Evolutionary conservation across 2,329 filamentous ascomycete genomes (phyloP).

Genomic region (Endocalyx cinctus): DNA sequence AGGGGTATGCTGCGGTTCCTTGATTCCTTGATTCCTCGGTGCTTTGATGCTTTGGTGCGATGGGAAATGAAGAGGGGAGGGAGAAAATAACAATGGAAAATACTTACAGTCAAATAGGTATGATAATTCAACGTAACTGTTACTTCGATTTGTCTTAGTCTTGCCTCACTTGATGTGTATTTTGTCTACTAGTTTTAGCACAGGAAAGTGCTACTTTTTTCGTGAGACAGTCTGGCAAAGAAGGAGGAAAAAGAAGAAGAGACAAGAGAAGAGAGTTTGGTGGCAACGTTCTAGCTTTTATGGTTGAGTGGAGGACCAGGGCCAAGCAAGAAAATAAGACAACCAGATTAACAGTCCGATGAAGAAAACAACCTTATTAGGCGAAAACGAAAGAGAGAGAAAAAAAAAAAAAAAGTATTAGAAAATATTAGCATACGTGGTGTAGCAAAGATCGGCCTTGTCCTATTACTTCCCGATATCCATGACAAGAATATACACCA

Average conservation of each 20-base stretch:
- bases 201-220: constrained; percentile 17
- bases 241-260: constrained; percentile 23
- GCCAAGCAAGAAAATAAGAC: constrained; percentile 14
- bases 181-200: too few relatives aligned
- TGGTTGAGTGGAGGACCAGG: constrained; percentile 15
- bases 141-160: too few relatives aligned
- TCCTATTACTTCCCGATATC: constrained; percentile 13
- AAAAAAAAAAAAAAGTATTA: constrained; percentile 6
- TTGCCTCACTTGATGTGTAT: too few relatives aligned
- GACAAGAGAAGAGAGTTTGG: constrained; percentile 20
- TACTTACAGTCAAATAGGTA: too few relatives aligned
- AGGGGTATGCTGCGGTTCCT: too few relatives aligned
- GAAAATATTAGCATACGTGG: constrained; percentile 7
- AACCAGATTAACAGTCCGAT: constrained; percentile 14
- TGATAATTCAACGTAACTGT: too few relatives aligned
- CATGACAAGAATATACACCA: constrained; percentile 13
- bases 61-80: too few relatives aligned
- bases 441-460: constrained; percentile 22
- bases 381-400: constrained; percentile 4
- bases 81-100: too few relatives aligned
- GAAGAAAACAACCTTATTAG: constrained; percentile 8
- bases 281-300: constrained; percentile 30
- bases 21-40: too few relatives aligned
- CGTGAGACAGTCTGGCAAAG: constrained; percentile 24
- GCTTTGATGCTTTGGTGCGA: too few relatives aligned